phyloP scores from a whole-genome alignment of 768 basidiomycete species.

The Aureoboletus auriporus region DNA sequence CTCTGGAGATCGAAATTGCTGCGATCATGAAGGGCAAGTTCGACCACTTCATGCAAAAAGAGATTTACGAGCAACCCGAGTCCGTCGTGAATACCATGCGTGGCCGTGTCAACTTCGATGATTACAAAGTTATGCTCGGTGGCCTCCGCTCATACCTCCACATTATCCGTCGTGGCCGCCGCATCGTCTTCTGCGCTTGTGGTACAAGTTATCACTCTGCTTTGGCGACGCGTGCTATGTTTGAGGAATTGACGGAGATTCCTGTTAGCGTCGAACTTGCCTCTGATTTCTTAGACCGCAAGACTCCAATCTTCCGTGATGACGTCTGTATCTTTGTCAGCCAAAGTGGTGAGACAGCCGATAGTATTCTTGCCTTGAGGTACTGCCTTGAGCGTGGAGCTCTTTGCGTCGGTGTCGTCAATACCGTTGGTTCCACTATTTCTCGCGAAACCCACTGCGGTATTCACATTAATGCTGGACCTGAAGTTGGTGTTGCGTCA shows the following conservation, averaged over 20 bases:
- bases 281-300: constrained; percentile 97
- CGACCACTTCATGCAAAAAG: constrained; percentile 99
- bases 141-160: constrained; percentile 93
- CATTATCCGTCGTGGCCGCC: constrained; percentile 90
- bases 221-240: constrained; percentile 93
- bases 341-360: constrained; percentile 98
- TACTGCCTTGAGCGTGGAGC: constrained; percentile 98
- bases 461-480: constrained; percentile 99
- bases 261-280: constrained; percentile 96
- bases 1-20: constrained; percentile 97
- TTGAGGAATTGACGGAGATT: constrained; percentile 98
- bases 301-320: constrained; percentile 99
- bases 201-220: constrained; percentile 98
- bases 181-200: constrained; percentile 97
- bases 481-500: constrained; percentile 98
- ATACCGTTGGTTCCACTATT: constrained; percentile 96
- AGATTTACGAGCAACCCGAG: constrained; percentile 98
- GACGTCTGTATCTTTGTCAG: constrained; percentile 95
- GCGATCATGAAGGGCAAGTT: constrained; percentile 99
- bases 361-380: constrained; percentile 92
- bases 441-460: constrained; percentile 99
- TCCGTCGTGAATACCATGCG: constrained; percentile 99
- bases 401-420: constrained; percentile 95
- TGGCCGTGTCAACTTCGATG: constrained; percentile 98
- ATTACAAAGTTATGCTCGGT: constrained; percentile 85